A percentile compares a stretch with the other conserved stretches of the same genome.
phyloP scores from a whole-genome alignment of 495 filamentous ascomycete genomes.

The Pseudotulostoma volvatum region DNA sequence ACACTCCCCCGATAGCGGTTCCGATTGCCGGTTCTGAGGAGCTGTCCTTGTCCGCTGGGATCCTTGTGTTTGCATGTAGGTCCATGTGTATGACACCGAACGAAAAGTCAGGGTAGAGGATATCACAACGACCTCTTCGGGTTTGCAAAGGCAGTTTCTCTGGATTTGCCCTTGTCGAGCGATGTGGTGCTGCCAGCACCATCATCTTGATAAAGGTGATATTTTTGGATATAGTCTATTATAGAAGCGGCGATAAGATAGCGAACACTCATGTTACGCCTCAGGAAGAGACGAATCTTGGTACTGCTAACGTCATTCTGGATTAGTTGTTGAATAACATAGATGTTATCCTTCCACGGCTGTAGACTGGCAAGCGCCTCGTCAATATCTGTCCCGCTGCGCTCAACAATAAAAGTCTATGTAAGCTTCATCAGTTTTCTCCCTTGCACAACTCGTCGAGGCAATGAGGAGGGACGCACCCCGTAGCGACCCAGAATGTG shows the following conservation, averaged over 20 bases:
- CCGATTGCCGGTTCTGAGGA: too few species aligned
- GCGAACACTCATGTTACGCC: slow-evolving; percentile 62
- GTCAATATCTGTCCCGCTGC: slow-evolving; percentile 76
- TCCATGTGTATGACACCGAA: too few species aligned
- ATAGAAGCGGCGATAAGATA: slow-evolving; percentile 49
- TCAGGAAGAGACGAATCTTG: slow-evolving; percentile 71
- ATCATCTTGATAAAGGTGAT: slow-evolving; percentile 58
- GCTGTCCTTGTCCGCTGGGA: too few species aligned
- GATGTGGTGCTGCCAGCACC: slow-evolving; percentile 18
- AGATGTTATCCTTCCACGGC: slow-evolving; percentile 62
- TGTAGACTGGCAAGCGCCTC: slow-evolving; percentile 61
- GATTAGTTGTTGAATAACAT: slow-evolving; percentile 76
- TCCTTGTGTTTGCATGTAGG: too few species aligned
- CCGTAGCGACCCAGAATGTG: slow-evolving; percentile 79
- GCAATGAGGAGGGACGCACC: slow-evolving; percentile 17
- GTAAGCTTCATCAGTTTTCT: not conserved
- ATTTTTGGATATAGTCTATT: slow-evolving; percentile 62
- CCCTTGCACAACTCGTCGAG: not conserved
- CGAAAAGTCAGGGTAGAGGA: too few species aligned
- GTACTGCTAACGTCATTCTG: slow-evolving; percentile 82
- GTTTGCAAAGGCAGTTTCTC: too few species aligned
- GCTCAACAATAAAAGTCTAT: slow-evolving; percentile 71
- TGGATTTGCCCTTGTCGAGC: slow-evolving; percentile 23
- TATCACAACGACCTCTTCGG: too few species aligned
- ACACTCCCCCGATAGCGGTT: too few species aligned